Base-by-base conservation (phyloP, 2,329 filamentous ascomycete genomes). In the Fusarium setosum region DNA sequence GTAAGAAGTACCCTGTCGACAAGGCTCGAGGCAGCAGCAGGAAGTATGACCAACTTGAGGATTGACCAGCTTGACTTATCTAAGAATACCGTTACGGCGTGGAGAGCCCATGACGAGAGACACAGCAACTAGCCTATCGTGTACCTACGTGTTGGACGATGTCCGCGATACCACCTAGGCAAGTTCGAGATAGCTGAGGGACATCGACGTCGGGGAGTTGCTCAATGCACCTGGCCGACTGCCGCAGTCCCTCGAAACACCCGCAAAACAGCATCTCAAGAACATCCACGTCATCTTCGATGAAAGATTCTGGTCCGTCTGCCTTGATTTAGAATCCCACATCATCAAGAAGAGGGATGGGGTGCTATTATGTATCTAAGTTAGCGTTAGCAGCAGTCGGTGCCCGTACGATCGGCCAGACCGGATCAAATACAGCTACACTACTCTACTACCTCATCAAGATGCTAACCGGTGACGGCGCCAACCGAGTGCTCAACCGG, bases 41-140 rank as follows among this genome's bases (percentile, higher is more conserved):
- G 41, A 45, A 45, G 41, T 40, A 41, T 52, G 48, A 24, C 54
- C 54, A 51, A 34, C 45, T 50, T 51, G 45, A 57, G 54, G 52
- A 56, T 56, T 41, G 52, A 31, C n/a, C 41, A 17, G 31, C 31
- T 48, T 56, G 52, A 56, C 18, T 56, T 56, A 31, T 38, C 40
- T 31, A 40, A 40, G 32, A 31, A 56, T 50, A 44, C 53, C 42
- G 53, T 56, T 32, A 23, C 35, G 45, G n/a, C 26, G 54, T 57
- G 54, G 54, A 51, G 21, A 24, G 45, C 24, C 35, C 44, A 37
- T 42, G 53, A 50, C 10, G 53, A 56, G 35, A 42, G 44, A 17
- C 53, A 42, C 26, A 56, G 53, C 35, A 50, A 42, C 18, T 37
- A 34, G 53, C 44, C 53, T 35, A 24, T 50, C 20, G 44, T 50